Base-by-base conservation (phyloP, 225 moss, liverwort and hornwort species). In the Polytrichum commune region DNA sequence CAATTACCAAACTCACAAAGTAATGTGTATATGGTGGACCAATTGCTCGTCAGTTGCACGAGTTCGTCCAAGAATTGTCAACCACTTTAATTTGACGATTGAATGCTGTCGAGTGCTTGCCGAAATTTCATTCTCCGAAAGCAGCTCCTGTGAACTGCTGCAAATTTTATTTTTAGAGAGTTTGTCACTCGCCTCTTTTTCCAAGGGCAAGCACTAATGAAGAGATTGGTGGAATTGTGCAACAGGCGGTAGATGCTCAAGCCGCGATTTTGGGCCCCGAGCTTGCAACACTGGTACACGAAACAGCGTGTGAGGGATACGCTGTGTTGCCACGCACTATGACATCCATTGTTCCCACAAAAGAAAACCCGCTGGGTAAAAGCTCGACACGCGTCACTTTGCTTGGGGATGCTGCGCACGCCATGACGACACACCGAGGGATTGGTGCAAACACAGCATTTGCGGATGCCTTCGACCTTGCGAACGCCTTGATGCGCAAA, bases 361-460 rank as follows among this genome's bases (percentile, higher is more conserved):
- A 67, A 0, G 74, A 62, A 6, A 84, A 84, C 16, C 86, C 86
- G 0, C 0, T 87, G 55, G 79, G 81, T 13, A 38, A 32, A 63
- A 83, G 79, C 29, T 72, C 83, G 46, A 46, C 46, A 13, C 83
- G 87, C 1, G 83, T 84, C 55, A 81, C 83, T 5, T n/a, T 87
- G 69, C 66, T 84, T 0, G 83, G 83, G 57, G 87, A 87, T 19
- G 74, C 87, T 30, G 76, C 87, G 0, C 87, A 87, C 57, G 69
- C 83, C 67, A 87, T 73, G 73, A 73, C 73, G 7, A 55, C 55
- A 13, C 73, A 73, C 19, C 32, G 73, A 20, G 73, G 73, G 19
- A 19, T 73, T 6, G 73, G 73, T 16, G 65, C 73, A 19, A 73
- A 73, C 55, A 73, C 73, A 29, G 65, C 73, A 10, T 73, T 73